These are phyloP conservation scores for Diplodia scrobiculata DNA, from an alignment of 2,329 filamentous ascomycete species.

Conservation along the genomic window DNA sequence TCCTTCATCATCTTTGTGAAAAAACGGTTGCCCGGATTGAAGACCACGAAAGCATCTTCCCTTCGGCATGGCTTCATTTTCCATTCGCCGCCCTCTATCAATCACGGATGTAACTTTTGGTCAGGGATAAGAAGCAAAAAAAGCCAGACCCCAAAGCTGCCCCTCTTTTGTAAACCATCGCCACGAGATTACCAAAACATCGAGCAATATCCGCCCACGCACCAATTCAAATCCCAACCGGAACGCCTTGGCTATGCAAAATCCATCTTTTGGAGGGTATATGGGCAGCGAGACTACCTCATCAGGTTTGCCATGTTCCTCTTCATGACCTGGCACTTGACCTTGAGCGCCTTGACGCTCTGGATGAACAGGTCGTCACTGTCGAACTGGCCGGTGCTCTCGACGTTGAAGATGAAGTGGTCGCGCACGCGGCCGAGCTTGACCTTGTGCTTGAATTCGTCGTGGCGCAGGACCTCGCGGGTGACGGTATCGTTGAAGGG, in stretches of 20 bases:
- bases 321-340: conserved; percentile 76
- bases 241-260: conserved; percentile 31
- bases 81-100: neutral
- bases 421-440: conserved; percentile 86
- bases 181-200: neutral
- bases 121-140: neutral
- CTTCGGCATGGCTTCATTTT: neutral
- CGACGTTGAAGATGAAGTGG: conserved; percentile 95
- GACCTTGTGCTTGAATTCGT: conserved; percentile 93
- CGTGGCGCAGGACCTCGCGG: conserved; percentile 85
- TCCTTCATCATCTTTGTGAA: neutral
- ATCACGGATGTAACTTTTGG: conserved; percentile 17
- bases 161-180: neutral
- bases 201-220: neutral
- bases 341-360: conserved; percentile 78
- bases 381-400: conserved; percentile 93
- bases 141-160: neutral
- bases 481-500: conserved; percentile 94
- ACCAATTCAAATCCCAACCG: conserved; percentile 6
- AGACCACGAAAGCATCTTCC: neutral
- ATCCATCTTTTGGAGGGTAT: neutral
- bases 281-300: conserved; percentile 10
- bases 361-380: conserved; percentile 94
- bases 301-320: conserved; percentile 61
- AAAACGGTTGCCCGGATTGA: neutral